phyloP scores from a whole-genome alignment of 495 filamentous ascomycete genomes.

The Neurospora sp. region DNA sequence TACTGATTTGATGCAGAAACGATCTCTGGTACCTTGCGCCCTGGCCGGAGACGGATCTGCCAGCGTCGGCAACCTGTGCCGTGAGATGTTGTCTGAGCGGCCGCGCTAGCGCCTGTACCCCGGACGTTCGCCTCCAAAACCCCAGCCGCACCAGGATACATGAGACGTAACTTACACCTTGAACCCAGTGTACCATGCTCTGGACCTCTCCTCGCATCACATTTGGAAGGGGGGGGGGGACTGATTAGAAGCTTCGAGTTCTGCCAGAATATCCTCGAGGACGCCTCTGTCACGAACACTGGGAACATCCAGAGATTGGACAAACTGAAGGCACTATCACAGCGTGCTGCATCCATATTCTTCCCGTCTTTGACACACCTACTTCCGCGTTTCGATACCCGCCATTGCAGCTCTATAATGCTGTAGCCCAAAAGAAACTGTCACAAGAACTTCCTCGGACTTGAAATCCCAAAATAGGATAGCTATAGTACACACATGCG shows the following conservation, averaged over 20 bases:
- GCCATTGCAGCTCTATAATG: not conserved
- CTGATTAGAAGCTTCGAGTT: not conserved
- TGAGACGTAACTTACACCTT: not conserved
- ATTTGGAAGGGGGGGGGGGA: too few species aligned
- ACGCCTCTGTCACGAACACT: not conserved
- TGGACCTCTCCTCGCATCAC: not conserved
- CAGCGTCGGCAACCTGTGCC: conserved; percentile 13
- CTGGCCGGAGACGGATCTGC: conserved; percentile 11
- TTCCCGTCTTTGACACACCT: not conserved
- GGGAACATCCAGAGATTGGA: not conserved
- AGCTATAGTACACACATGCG: not conserved
- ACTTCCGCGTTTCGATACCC: not conserved
- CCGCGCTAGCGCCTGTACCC: conserved; percentile 16
- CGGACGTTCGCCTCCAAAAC: conserved; percentile 23
- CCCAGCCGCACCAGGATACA: conserved; percentile 12
- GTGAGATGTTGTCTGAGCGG: conserved; percentile 9
- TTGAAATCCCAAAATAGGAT: not conserved
- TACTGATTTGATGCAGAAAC: conserved; percentile 11
- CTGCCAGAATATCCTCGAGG: not conserved
- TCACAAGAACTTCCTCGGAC: not conserved
- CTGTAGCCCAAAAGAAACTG: not conserved
- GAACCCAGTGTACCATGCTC: not conserved
- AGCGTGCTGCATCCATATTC: not conserved
- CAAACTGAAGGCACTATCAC: not conserved
- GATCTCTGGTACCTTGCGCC: conserved; percentile 11